phyloP scores from a whole-genome alignment of 2,329 filamentous ascomycete species.

The Neofusicoccum parvum region DNA sequence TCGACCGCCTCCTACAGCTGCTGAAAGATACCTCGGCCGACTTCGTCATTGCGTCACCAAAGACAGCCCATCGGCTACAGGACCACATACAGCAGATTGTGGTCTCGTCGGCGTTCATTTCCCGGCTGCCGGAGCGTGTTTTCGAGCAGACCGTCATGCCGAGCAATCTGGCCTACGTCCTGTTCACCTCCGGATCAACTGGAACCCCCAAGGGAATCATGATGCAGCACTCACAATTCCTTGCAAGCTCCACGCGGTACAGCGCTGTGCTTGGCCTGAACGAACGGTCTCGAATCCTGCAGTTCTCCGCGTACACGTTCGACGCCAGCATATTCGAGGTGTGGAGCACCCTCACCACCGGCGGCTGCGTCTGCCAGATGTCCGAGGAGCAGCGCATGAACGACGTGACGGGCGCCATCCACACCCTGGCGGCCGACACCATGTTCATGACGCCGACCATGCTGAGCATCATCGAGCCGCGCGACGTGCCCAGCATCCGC shows the following conservation, averaged over 20 bases:
- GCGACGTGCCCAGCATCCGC: slow-evolving; percentile 36
- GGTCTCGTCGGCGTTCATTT: not conserved
- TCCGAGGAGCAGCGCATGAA: slow-evolving; percentile 55
- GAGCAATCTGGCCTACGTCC: slow-evolving; percentile 40
- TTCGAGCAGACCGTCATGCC: not conserved
- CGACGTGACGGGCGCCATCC: slow-evolving; percentile 53
- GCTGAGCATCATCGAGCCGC: slow-evolving; percentile 47
- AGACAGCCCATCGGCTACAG: slow-evolving; percentile 29
- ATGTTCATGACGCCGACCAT: slow-evolving; percentile 61
- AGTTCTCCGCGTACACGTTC: slow-evolving; percentile 29
- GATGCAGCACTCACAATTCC: slow-evolving; percentile 25
- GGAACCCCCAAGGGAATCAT: slow-evolving; percentile 29
- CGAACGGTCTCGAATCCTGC: slow-evolving; percentile 28
- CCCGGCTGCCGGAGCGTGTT: not conserved
- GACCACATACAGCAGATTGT: slow-evolving; percentile 30
- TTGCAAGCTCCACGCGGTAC: slow-evolving; percentile 38
- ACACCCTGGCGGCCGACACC: slow-evolving; percentile 56
- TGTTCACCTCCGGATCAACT: slow-evolving; percentile 26
- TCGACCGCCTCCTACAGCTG: not conserved
- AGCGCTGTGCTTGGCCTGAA: slow-evolving; percentile 34
- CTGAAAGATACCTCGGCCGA: not conserved
- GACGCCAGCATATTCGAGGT: slow-evolving; percentile 37
- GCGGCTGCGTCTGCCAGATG: slow-evolving; percentile 63
- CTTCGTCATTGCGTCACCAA: not conserved
- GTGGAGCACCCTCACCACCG: slow-evolving; percentile 46